Percentiles rank a stretch among this genome's conserved stretches.
Evolutionary conservation across 148 eudicot genomes (phyloP).

Genomic region (Fallopia convolvulus): DNA sequence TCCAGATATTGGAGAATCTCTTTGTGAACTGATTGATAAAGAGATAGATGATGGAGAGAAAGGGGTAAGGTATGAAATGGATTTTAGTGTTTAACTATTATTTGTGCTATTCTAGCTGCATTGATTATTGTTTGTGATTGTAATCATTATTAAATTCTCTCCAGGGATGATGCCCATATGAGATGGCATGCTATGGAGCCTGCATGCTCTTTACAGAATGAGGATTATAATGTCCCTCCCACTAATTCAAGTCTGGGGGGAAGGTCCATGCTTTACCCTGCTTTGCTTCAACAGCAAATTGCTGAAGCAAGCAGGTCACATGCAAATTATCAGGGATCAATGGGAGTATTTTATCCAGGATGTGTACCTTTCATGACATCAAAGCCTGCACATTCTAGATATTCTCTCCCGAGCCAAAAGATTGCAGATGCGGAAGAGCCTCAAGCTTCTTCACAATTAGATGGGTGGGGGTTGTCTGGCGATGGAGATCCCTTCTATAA

Average conservation of each 20-base stretch:
- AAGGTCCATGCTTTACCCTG: constrained; percentile 34
- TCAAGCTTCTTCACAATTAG: constrained; percentile 27
- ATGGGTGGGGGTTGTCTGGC: constrained; percentile 38
- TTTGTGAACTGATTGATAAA: constrained; percentile 74
- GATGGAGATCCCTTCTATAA: constrained; percentile 32
- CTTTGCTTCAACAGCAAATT: constrained; percentile 47
- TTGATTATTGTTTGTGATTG: constrained; percentile 10
- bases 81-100: not conserved
- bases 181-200: constrained; percentile 35
- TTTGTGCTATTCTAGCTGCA: constrained; percentile 8
- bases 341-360: constrained; percentile 25
- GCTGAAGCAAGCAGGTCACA: constrained; percentile 40
- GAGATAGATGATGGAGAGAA: constrained; percentile 34
- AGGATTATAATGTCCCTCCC: constrained; percentile 27
- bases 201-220: constrained; percentile 31
- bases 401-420: constrained; percentile 22
- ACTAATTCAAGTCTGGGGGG: constrained; percentile 32
- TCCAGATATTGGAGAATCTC: constrained; percentile 73
- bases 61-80: constrained; percentile 33
- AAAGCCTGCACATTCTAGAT: constrained; percentile 19
- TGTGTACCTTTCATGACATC: constrained; percentile 24
- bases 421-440: constrained; percentile 21
- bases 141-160: constrained; percentile 19
- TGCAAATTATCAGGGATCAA: constrained; percentile 28
- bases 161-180: constrained; percentile 26